Percentiles rank a stretch among this genome's conserved stretches.
These are phyloP conservation scores for Brachypodium distachyon DNA, from an alignment of 202 grass and related monocot species.

Conservation along the genomic window DNA sequence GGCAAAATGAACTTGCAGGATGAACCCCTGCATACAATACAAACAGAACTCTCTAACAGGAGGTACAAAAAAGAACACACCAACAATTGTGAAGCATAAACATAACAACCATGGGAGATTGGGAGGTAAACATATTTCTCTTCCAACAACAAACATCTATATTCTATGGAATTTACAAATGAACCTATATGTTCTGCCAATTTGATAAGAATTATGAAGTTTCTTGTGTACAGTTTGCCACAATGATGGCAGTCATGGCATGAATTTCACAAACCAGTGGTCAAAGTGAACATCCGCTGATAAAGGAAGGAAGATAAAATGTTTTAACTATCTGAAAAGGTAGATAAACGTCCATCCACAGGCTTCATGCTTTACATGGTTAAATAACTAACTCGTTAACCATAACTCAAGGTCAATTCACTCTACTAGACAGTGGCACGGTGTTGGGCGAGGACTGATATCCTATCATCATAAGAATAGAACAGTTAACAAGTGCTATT, in stretches of 20 bases:
- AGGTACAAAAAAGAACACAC: neutral
- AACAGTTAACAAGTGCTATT: neutral
- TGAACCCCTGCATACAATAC: conserved; percentile 17
- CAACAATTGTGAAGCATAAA: neutral
- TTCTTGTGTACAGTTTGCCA: neutral
- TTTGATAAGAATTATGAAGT: no score
- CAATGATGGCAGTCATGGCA: neutral
- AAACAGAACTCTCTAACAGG: neutral
- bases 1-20: neutral
- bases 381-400: neutral
- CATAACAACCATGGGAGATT: neutral
- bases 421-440: neutral
- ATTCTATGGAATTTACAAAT: no score
- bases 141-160: no score
- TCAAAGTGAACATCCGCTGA: neutral
- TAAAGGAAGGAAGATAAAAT: neutral
- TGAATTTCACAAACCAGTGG: neutral
- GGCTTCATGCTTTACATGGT: neutral
- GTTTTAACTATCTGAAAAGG: neutral
- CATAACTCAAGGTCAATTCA: neutral
- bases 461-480: neutral
- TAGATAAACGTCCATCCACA: neutral
- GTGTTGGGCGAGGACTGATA: neutral
- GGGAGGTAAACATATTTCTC: neutral
- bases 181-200: neutral